Base-by-base conservation (phyloP, 2,329 filamentous ascomycete species). In the Xenosphaeropsis pyriputrescens region DNA sequence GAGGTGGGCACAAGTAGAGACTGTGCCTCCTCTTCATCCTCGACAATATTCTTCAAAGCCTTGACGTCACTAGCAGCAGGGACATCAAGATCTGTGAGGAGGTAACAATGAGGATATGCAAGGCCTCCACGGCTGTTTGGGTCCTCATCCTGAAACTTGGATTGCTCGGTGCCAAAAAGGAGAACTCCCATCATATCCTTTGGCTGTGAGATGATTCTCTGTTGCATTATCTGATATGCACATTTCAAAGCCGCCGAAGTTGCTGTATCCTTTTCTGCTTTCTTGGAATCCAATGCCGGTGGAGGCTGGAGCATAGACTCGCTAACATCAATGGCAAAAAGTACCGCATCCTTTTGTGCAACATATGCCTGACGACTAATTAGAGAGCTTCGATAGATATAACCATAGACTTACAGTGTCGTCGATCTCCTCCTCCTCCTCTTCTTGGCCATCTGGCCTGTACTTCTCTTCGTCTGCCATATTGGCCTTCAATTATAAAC, bases 141-240 rank as follows among this genome's bases (percentile, higher is more conserved):
- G 41, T 75, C 70, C 33, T 79, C 76, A 13, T 77, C 74, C 34
- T 79, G 74, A 45, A 86, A 88, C 49, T 79, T 86, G 30, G 85
- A 84, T 58, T 84, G 73, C 51, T 93, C 68, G 0, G 91, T 98
- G 7, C 88, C 88, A 54, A 93, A 98, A 1, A 98, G 67, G 29
- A 98, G 58, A 18, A 98, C 81, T 2, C 89, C 88, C 72, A 98
- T 95, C 84, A 95, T 93, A 44, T 98, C 91, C 52, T 80, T 88
- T 2, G 91, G 91, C 43, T 88, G 89, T 3, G 89, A 89, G 50
- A 98, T 96, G 58, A 98, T 96, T 49, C 91, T 85, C 62, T 96
- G 89, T 61, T 96, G 85, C 85, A 98, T 95, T 38, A 98, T 67
- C 52, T 85, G 76, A 52, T 93, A 93, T 41, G 89, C 91, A 50